A percentile compares a stretch with the other conserved stretches of the same genome.
These are phyloP conservation scores for Ogataea ganodermae DNA, from an alignment of 805 yeast genomes.

Conservation along the genomic window DNA sequence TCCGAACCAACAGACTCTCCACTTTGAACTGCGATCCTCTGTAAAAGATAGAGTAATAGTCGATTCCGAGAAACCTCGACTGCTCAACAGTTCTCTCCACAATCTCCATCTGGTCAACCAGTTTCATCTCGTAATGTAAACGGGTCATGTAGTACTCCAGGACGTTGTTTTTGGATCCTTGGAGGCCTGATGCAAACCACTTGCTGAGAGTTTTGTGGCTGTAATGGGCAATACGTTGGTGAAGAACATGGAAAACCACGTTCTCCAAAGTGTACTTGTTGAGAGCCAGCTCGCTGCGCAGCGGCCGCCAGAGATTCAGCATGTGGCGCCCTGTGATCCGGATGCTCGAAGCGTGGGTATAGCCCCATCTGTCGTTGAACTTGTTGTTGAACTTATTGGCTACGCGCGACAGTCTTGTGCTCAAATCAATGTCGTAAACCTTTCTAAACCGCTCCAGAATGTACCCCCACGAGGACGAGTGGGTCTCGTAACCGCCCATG, in stretches of 20 bases:
- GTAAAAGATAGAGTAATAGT: conserved; percentile 81
- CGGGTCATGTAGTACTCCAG: conserved; percentile 50
- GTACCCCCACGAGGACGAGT: conserved; percentile 87
- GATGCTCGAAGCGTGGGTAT: conserved; percentile 71
- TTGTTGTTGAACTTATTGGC: conserved; percentile 48
- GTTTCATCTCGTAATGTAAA: conserved; percentile 43
- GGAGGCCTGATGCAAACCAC: conserved; percentile 39
- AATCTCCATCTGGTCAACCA: conserved; percentile 64
- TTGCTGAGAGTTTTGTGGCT: conserved; percentile 48
- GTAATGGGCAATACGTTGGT: conserved; percentile 66
- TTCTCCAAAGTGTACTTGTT: conserved; percentile 76
- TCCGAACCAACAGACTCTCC: conserved; percentile 75
- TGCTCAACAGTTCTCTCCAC: conserved; percentile 75
- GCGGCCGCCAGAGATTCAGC: conserved; percentile 79
- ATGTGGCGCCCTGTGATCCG: conserved; percentile 78
- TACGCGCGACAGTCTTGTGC: conserved; percentile 64
- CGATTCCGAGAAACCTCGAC: conserved; percentile 84
- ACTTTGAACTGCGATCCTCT: conserved; percentile 95
- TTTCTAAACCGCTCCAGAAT: conserved; percentile 61
- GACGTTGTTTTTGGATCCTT: conserved; percentile 36
- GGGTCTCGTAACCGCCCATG: conserved; percentile 81
- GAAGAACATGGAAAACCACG: conserved; percentile 66
- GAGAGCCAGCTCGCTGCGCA: conserved; percentile 63
- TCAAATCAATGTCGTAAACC: conserved; percentile 51
- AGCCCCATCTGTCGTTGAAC: conserved; percentile 76